Evolutionary conservation across 495 filamentous ascomycete species (phyloP).

Genomic region (Lindgomyces ingoldianus): DNA sequence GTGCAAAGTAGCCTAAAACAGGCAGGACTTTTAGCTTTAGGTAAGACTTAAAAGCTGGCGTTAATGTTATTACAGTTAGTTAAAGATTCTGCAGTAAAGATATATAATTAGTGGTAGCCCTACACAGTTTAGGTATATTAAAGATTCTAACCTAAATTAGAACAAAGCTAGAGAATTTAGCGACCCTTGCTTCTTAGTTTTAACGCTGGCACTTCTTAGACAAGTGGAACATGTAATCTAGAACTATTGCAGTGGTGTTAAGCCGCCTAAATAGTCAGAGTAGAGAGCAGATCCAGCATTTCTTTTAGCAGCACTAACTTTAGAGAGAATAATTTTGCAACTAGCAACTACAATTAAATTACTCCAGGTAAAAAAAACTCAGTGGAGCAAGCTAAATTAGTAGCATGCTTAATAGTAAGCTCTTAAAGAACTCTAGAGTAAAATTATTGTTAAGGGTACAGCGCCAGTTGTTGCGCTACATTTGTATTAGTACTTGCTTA

Average conservation of each 20-base stretch:
- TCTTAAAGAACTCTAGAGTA: constrained; percentile 6
- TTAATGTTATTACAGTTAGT: not conserved
- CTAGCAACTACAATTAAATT: constrained; percentile 8
- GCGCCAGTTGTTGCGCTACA: constrained; percentile 10
- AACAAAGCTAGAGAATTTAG: constrained; percentile 8
- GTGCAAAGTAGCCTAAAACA: constrained; percentile 12
- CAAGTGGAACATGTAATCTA: not conserved
- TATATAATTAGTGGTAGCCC: constrained; percentile 3
- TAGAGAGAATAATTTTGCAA: constrained; percentile 13
- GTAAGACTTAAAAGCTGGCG: constrained; percentile 4
- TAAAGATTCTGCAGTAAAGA: constrained; percentile 4
- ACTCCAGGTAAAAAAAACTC: constrained; percentile 6
- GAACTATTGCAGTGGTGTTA: constrained; percentile 1
- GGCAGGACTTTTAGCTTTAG: constrained; percentile 2
- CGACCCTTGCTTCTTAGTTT: constrained; percentile 12
- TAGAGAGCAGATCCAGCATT: constrained; percentile 10
- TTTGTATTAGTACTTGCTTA: constrained; percentile 2
- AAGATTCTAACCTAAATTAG: constrained; percentile 22
- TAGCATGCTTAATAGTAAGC: constrained; percentile 9
- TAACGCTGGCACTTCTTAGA: constrained; percentile 4
- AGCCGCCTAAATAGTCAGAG: constrained; percentile 9
- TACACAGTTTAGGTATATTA: not conserved
- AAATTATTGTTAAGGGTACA: constrained; percentile 14
- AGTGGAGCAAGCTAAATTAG: constrained; percentile 7
- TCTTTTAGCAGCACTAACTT: constrained; percentile 14